Conservation (phyloP, 192 early-diverging fungal species). For the Linnemannia zychae region DNA sequence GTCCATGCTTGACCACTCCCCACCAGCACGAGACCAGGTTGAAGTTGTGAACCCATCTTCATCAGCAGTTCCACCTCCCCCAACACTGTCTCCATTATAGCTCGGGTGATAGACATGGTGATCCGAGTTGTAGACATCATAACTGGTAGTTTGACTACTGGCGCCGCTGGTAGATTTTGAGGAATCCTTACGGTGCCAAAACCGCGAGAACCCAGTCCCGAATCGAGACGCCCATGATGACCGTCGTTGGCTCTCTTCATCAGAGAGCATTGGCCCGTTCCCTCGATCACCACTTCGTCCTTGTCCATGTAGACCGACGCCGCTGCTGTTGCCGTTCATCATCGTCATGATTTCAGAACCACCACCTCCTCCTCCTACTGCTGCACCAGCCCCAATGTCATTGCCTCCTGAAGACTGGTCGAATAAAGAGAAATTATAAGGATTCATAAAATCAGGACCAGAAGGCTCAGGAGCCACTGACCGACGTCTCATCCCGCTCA, state of each 20-base stretch:
- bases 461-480: background rate
- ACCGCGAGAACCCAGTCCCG: background rate
- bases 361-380: background rate
- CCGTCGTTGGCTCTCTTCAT: background rate
- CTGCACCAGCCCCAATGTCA: background rate
- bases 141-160: background rate
- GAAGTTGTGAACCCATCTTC: background rate
- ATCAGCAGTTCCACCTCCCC: background rate
- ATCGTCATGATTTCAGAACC: background rate
- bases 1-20: constrained; percentile 10
- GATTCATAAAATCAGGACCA: background rate
- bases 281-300: background rate
- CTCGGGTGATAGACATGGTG: no score
- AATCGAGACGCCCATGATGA: background rate
- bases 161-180: constrained; percentile 2
- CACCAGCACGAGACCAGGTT: background rate
- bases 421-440: background rate
- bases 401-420: background rate
- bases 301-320: background rate
- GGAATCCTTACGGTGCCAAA: background rate
- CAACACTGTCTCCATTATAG: background rate
- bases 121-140: background rate
- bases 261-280: background rate
- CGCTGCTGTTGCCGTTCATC: background rate
- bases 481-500: background rate